Evolutionary conservation across 2,329 filamentous ascomycete genomes (phyloP).

Genomic region (Pezicula rhizophila): DNA sequence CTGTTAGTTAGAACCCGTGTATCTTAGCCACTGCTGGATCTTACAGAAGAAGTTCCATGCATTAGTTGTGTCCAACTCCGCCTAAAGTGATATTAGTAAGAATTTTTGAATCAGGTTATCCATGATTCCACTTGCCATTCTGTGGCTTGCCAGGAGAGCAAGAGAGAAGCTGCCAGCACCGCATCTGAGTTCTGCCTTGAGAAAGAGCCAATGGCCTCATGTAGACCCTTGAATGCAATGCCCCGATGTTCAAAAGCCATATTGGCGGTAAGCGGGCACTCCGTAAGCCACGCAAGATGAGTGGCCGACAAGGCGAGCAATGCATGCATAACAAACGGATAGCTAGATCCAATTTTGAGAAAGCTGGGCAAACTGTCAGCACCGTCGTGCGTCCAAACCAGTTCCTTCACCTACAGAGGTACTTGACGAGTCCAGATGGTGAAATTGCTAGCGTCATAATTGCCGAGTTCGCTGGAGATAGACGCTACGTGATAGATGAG

Average conservation of each 20-base stretch:
- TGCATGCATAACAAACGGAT: conserved; percentile 89
- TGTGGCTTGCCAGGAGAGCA: conserved; percentile 92
- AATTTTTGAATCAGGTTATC: conserved; percentile 5
- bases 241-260: conserved; percentile 86
- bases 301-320: conserved; percentile 91
- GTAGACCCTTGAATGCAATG: conserved; percentile 77
- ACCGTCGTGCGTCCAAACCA: conserved; percentile 7
- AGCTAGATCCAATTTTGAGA: conserved; percentile 72
- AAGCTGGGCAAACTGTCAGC: conserved; percentile 49
- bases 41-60: conserved; percentile 82
- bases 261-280: conserved; percentile 78
- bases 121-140: conserved; percentile 67
- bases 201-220: conserved; percentile 80
- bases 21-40: conserved; percentile 27
- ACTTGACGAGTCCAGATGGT: conserved; percentile 92
- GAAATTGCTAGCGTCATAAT: conserved; percentile 72
- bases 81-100: conserved; percentile 48
- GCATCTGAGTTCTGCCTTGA: conserved; percentile 84
- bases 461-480: conserved; percentile 75
- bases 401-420: conserved; percentile 63
- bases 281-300: conserved; percentile 84
- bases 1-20: conserved; percentile 22
- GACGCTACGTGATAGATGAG: conserved; percentile 87
- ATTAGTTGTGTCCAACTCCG: conserved; percentile 89
- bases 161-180: conserved; percentile 81